phyloP scores from a whole-genome alignment of 345 rosid species.

The Citrus sp. region DNA sequence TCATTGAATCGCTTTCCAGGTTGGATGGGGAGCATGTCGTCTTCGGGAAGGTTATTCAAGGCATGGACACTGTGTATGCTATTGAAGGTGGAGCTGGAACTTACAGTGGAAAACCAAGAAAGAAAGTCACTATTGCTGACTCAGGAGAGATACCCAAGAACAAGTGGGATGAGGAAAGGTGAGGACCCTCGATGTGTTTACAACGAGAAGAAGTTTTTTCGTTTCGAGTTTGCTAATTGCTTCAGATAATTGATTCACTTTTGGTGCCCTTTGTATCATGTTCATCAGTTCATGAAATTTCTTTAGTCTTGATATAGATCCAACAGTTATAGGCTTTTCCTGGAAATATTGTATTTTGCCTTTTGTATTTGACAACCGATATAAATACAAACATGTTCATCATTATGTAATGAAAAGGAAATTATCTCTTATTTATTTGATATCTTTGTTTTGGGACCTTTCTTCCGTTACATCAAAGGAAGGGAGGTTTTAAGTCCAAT shows the following conservation, averaged over 20 bases:
- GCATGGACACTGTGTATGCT: slow-evolving; percentile 83
- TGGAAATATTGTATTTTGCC: slow-evolving; percentile 23
- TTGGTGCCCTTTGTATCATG: slow-evolving; percentile 15
- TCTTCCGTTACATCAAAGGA: not conserved
- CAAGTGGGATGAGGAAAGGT: slow-evolving; percentile 85
- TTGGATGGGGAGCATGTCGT: slow-evolving; percentile 97
- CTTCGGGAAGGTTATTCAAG: slow-evolving; percentile 89
- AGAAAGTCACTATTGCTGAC: slow-evolving; percentile 78
- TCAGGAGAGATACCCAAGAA: slow-evolving; percentile 80
- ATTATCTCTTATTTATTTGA: not conserved
- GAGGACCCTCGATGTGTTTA: slow-evolving; percentile 19
- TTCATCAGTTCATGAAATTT: slow-evolving; percentile 7
- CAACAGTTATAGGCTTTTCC: slow-evolving; percentile 5
- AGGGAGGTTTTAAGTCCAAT: too few species aligned
- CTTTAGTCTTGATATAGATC: slow-evolving; percentile 2
- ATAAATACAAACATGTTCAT: too few species aligned
- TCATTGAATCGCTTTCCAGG: slow-evolving; percentile 30
- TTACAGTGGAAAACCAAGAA: slow-evolving; percentile 88
- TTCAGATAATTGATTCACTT: slow-evolving; percentile 18
- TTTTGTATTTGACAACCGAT: too few species aligned
- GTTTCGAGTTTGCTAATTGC: slow-evolving; percentile 11
- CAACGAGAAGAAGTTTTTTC: not conserved
- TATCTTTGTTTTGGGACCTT: not conserved
- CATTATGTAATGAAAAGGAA: slow-evolving; percentile 1
- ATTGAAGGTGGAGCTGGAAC: slow-evolving; percentile 99